These are phyloP conservation scores for Eragrostis tef DNA, from an alignment of 202 grass and related monocot genomes.

Conservation along the genomic window DNA sequence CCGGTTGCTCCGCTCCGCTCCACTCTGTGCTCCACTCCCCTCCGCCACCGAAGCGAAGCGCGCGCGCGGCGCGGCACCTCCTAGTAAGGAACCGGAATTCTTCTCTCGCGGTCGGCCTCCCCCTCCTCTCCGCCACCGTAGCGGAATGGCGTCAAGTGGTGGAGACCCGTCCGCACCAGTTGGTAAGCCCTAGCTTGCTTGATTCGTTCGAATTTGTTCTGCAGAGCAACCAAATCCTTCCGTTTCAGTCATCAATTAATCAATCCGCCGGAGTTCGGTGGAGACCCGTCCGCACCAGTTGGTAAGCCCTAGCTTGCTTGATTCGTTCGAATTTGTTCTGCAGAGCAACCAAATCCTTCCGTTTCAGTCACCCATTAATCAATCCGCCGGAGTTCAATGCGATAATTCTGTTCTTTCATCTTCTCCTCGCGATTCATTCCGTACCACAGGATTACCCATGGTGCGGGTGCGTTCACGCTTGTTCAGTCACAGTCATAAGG, in stretches of 20 bases:
- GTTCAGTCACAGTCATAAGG: not conserved
- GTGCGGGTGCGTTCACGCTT: not conserved
- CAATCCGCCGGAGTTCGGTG: slow-evolving; percentile 32
- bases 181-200: slow-evolving; percentile 38
- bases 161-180: slow-evolving; percentile 40
- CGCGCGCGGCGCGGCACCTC: not conserved
- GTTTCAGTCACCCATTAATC: not conserved
- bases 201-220: not conserved
- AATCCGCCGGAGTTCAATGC: not conserved
- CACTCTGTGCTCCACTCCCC: not conserved
- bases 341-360: not conserved
- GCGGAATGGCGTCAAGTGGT: slow-evolving; percentile 38
- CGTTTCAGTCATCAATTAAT: not conserved
- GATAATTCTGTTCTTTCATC: not conserved
- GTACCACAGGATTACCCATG: not conserved
- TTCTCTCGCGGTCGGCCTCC: not conserved
- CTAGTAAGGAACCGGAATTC: not conserved
- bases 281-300: slow-evolving; percentile 37
- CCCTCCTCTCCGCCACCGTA: not conserved
- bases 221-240: not conserved
- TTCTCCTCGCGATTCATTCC: not conserved
- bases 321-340: not conserved
- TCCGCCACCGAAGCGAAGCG: not conserved
- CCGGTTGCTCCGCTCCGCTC: not conserved
- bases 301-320: slow-evolving; percentile 17